Evolutionary conservation across 371 early-diverging fungal genomes (phyloP).

Genomic region (Syncephalastrum racemosum): DNA sequence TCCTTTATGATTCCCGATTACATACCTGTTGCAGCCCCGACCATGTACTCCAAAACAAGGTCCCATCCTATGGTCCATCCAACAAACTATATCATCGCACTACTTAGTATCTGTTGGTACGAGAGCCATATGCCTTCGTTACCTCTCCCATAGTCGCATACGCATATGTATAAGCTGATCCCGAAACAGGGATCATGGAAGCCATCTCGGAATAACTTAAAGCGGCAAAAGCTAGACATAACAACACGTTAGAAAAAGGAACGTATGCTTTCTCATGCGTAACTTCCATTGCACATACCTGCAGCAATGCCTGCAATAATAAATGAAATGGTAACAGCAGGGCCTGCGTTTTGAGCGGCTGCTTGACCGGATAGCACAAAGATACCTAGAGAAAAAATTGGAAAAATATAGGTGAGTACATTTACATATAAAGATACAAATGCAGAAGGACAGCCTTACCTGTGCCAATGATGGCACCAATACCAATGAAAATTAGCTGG

Average conservation of each 20-base stretch:
- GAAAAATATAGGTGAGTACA: constrained; percentile 56
- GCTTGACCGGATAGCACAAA: constrained; percentile 71
- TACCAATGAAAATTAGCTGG: constrained; percentile 56
- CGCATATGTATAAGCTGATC: constrained; percentile 82
- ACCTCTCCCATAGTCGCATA: constrained; percentile 84
- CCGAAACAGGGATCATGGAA: constrained; percentile 81
- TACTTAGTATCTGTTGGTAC: background rate
- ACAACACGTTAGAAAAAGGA: background rate
- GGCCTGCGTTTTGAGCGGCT: constrained; percentile 77
- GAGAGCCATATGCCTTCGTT: background rate
- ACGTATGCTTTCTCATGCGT: background rate
- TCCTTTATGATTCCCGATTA: background rate
- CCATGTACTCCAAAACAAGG: constrained; percentile 81
- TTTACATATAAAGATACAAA: background rate
- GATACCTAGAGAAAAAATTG: constrained; percentile 68
- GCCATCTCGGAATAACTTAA: constrained; percentile 84
- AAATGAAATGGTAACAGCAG: constrained; percentile 79
- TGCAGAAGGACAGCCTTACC: constrained; percentile 35
- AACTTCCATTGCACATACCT: constrained; percentile 21
- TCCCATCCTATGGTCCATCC: constrained; percentile 89
- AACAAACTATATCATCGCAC: constrained; percentile 37
- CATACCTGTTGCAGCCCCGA: constrained; percentile 69
- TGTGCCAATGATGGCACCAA: constrained; percentile 78
- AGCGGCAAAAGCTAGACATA: constrained; percentile 58
- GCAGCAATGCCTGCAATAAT: constrained; percentile 73